These are phyloP conservation scores for Penicillium bialowiezense DNA, from an alignment of 495 filamentous ascomycete species.

Conservation along the genomic window DNA sequence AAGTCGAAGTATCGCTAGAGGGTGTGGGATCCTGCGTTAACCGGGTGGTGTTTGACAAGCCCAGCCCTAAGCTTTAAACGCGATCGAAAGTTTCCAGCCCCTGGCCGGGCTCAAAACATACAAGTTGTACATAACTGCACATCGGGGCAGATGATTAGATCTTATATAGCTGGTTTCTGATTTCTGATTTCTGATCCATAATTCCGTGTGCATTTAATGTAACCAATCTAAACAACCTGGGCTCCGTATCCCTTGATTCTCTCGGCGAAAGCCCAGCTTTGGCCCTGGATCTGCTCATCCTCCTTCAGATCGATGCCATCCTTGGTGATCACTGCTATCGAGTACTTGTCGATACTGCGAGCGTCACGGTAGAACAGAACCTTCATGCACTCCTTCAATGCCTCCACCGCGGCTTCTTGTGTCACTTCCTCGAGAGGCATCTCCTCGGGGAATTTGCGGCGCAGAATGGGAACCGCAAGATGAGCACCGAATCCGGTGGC, in stretches of 20 bases:
- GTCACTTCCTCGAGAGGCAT: constrained; percentile 63
- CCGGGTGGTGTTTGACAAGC: constrained; percentile 63
- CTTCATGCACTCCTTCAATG: constrained; percentile 92
- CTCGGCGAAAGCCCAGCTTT: constrained; percentile 98
- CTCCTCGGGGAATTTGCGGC: constrained; percentile 78
- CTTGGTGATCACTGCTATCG: constrained; percentile 82
- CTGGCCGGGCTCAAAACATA: too few relatives aligned
- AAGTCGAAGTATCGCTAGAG: constrained; percentile 73
- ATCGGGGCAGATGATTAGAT: background rate
- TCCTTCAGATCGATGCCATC: constrained; percentile 77
- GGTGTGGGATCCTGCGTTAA: constrained; percentile 69
- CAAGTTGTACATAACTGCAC: constrained; percentile 1
- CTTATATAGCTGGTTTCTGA: background rate
- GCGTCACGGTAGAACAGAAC: constrained; percentile 97
- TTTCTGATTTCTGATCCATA: background rate
- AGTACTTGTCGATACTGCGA: constrained; percentile 85
- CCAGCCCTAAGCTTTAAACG: constrained; percentile 49
- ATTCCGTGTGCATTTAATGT: constrained; percentile 11
- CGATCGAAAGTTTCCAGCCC: too few relatives aligned
- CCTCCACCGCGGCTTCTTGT: constrained; percentile 73
- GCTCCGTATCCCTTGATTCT: constrained; percentile 75
- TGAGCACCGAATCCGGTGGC: constrained; percentile 94
- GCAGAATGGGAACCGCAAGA: constrained; percentile 87
- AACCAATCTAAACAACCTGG: constrained; percentile 51
- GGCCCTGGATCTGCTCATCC: constrained; percentile 70